Evolutionary conservation across 257 asterid genomes (phyloP), one percentile per base, ranked within the genome.

Genomic region (Solanum sparsipilum): DNA sequence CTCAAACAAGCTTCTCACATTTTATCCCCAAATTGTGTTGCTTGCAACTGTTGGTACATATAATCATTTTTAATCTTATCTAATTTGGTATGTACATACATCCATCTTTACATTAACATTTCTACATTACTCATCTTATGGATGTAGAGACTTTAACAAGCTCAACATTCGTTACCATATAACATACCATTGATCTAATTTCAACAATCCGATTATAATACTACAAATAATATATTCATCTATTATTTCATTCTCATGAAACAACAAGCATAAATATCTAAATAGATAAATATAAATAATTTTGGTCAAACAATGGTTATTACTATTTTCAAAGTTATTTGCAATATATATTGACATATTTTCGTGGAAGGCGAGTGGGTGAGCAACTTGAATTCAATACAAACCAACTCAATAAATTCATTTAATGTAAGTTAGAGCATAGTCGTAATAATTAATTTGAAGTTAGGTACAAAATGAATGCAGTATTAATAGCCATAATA

Each of bases 381-480:
- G 85, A 81, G 85, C 85, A 46, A 46, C 85, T 46, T 81, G 16
- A 81, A 81, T 46, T 81, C 27, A 81, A 81, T 5, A 44, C 15
- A 46, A 81, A 81, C 85, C 13, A 25, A 9, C 25, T 44, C 56
- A 52, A 78, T 78, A 78, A 39, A 78, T 78, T 79, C 85, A 46
- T 81, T 81, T 25, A 81, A 46, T 81, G 88, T 29, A 18, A 84
- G 86, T 71, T 82, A 79, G 84, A 65, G 52, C 46, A 71, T 71
- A 75, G 83, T 84, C 79, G 75, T 79, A 83, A 89, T 89, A 73
- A 88, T 86, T 78, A 87, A 60, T 16, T 41, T 89, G 41, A 89
- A 36, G 94, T 93, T 93, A 91, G 94, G 93, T 93, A 79, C 36
- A 92, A 92, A 89, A 88, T 92, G 72, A 93, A 93, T 92, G 75